Percentiles rank a stretch among this genome's conserved stretches.
Conservation (phyloP, 768 basidiomycete species). For the Rhodotorula diobovata region DNA sequence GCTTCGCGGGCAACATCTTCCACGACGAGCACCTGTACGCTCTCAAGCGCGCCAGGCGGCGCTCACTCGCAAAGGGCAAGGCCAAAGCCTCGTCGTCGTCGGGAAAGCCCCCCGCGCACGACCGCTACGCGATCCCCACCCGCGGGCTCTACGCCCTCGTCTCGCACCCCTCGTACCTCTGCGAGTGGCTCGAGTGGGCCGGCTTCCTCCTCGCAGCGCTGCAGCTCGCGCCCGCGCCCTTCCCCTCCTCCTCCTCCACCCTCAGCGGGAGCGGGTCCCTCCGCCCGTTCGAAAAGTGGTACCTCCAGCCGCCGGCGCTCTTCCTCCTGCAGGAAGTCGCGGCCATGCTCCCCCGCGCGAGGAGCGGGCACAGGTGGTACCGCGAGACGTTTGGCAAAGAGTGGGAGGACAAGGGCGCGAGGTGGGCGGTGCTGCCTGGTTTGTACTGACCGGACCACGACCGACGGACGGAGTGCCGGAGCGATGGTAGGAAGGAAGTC, state of each 20-base stretch:
- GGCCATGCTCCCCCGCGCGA: conserved; percentile 71
- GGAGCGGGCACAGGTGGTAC: conserved; percentile 81
- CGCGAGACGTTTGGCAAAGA: conserved; percentile 62
- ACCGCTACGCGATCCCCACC: conserved; percentile 46
- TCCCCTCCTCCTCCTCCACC: conserved; percentile 29
- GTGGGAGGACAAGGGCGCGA: conserved; percentile 70
- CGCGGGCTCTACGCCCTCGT: conserved; percentile 75
- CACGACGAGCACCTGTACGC: conserved; percentile 87
- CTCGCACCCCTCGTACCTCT: conserved; percentile 89
- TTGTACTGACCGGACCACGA: conserved; percentile 44
- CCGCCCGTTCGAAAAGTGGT: conserved; percentile 9
- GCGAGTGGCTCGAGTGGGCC: conserved; percentile 92
- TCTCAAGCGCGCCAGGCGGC: conserved; percentile 53
- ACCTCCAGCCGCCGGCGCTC: conserved; percentile 63
- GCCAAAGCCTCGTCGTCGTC: background rate
- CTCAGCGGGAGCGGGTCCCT: background rate
- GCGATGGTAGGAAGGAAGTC: too few relatives aligned
- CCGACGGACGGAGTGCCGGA: too few relatives aligned
- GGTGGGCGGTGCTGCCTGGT: conserved; percentile 66
- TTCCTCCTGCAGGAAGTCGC: conserved; percentile 70
- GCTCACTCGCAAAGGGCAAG: background rate
- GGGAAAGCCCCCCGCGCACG: conserved; percentile 16
- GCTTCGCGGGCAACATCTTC: conserved; percentile 71
- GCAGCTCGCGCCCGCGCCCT: conserved; percentile 52
- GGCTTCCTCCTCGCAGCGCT: conserved; percentile 68